Conservation (phyloP, 805 yeast genomes). For the Teunomyces atbi region DNA sequence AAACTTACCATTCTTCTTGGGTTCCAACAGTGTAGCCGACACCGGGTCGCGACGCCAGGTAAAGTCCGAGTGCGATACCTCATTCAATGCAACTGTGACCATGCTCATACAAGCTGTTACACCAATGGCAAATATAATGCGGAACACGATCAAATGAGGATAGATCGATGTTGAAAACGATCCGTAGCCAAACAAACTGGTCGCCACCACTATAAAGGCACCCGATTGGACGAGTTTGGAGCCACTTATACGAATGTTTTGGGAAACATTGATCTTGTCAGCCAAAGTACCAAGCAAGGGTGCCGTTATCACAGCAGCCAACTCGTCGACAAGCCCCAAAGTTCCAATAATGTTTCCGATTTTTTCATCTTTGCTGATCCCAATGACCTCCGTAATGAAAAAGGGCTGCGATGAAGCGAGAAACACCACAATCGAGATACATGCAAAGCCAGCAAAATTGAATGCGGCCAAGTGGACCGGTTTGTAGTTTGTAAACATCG, state of each 20-base stretch:
- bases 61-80: conserved; percentile 48
- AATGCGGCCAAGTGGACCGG: conserved; percentile 30
- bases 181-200: conserved; percentile 51
- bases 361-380: conserved; percentile 19
- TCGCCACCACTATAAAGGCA: conserved; percentile 50
- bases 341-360: conserved; percentile 35
- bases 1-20: conserved; percentile 43
- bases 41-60: conserved; percentile 29
- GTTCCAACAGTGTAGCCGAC: background rate
- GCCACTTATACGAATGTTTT: conserved; percentile 36
- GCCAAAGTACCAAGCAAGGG: conserved; percentile 65
- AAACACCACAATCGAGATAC: conserved; percentile 39
- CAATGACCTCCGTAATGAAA: conserved; percentile 32
- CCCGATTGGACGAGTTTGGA: conserved; percentile 49
- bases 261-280: conserved; percentile 44
- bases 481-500: conserved; percentile 8
- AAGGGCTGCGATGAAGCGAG: conserved; percentile 42
- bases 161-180: conserved; percentile 31
- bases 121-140: conserved; percentile 62
- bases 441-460: conserved; percentile 36
- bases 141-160: conserved; percentile 48
- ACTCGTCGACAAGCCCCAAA: conserved; percentile 55
- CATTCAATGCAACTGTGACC: conserved; percentile 61
- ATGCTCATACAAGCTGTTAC: conserved; percentile 53
- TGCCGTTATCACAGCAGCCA: conserved; percentile 49